Base-by-base conservation (phyloP, 306 rosid species). In the Neltuma alba region DNA sequence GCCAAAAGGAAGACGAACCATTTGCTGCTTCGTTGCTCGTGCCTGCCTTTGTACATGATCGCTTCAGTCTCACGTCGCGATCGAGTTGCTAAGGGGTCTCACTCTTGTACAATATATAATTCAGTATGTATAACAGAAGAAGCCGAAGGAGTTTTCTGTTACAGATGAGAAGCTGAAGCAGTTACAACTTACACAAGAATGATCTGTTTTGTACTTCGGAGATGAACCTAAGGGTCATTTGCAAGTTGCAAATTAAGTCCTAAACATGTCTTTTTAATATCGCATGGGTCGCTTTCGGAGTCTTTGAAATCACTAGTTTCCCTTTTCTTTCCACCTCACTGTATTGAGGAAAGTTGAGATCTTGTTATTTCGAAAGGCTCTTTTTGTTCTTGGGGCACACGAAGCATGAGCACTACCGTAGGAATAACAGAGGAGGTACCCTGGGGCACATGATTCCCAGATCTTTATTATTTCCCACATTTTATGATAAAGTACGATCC, bases 1-100 rank as follows among this genome's bases (percentile, higher is more conserved):
- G 90, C 41, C 16, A 94, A 87, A 34, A 86, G 0, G 70, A 73
- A 87, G 6, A 94, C 84, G 70, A 92, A 91, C 65, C 94, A 86
- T 79, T 87, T 92, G 85, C 79, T 84, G 82, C 75, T 87, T 37
- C 89, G 50, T 50, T 92, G 87, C 15, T 80, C 18, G 15, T 69
- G 77, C 11, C 63, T 80, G 42, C 80, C 57, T 62, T 60, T 83
- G 80, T 82, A 70, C 21, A 86, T 73, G 18, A 83, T 64, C n/a
- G 70, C 14, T 28, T 62, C 41, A 28, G 0, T 28, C 9, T 20
- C 37, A 12, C 7, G 7, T 58, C 16, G 14, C 34, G 38, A 28
- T 30, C 37, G 38, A 6, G 37, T 60, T 60, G 37, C 66, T 60
- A 14, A 28, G n/a, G 37, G 37, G n/a, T 60, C n/a, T 28, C 30